These are phyloP conservation scores for Lasiodiplodia citricola DNA, from an alignment of 2,329 filamentous ascomycete genomes.

Conservation along the genomic window DNA sequence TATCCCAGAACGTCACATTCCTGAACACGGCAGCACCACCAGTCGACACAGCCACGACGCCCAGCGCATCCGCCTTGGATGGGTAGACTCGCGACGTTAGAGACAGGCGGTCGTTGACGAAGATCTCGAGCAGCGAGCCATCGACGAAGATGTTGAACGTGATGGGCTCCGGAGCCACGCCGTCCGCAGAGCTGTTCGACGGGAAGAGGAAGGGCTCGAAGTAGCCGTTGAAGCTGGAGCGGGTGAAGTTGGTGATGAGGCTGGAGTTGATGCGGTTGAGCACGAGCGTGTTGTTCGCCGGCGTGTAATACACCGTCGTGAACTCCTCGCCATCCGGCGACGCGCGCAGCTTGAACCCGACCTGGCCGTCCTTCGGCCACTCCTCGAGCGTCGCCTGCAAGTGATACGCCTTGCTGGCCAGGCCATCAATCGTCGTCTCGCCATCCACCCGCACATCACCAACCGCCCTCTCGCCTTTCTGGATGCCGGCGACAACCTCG, in stretches of 20 bases:
- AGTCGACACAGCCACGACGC: not conserved
- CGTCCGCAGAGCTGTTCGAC: constrained; percentile 32
- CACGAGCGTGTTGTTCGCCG: constrained; percentile 53
- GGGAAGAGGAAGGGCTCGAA: constrained; percentile 48
- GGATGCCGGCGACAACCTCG: constrained; percentile 51
- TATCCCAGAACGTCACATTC: constrained; percentile 17
- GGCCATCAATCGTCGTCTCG: constrained; percentile 35
- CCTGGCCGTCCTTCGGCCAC: constrained; percentile 41
- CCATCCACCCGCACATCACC: constrained; percentile 27
- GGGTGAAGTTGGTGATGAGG: constrained; percentile 48
- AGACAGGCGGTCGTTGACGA: constrained; percentile 51
- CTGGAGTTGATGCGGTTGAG: constrained; percentile 53
- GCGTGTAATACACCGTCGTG: constrained; percentile 53
- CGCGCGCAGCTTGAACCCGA: constrained; percentile 50
- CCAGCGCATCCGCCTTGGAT: constrained; percentile 41
- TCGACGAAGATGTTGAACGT: constrained; percentile 54
- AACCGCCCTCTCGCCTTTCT: constrained; percentile 34
- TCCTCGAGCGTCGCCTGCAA: constrained; percentile 47
- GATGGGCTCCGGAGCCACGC: constrained; percentile 44
- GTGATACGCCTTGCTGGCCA: constrained; percentile 47
- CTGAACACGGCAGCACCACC: not conserved
- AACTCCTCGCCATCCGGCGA: constrained; percentile 51
- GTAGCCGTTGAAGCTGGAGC: constrained; percentile 52
- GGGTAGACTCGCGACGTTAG: constrained; percentile 54
- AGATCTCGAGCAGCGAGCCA: constrained; percentile 54